A percentile compares a stretch with the other conserved stretches of the same genome.
Evolutionary conservation across 768 basidiomycete species (phyloP).

Genomic region (Exidia glandulosa): DNA sequence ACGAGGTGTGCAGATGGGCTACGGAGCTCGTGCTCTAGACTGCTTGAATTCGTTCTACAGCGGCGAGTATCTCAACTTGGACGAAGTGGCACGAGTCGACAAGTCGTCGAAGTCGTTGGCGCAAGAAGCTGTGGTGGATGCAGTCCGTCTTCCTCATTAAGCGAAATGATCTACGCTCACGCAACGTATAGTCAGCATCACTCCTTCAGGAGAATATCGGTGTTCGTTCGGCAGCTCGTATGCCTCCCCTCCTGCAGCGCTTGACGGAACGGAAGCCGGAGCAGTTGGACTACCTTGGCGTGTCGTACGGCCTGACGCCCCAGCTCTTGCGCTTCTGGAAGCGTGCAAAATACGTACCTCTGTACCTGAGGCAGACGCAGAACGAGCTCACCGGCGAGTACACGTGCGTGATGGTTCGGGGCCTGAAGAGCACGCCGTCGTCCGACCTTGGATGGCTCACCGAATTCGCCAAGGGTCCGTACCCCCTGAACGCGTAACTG

Average conservation of each 20-base stretch:
- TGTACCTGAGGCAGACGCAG: conserved; percentile 87
- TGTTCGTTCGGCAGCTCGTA: conserved; percentile 58
- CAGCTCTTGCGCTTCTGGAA: conserved; percentile 88
- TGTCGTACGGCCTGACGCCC: conserved; percentile 89
- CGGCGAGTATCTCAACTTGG: conserved; percentile 82
- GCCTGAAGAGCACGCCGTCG: conserved; percentile 56
- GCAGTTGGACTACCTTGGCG: conserved; percentile 84
- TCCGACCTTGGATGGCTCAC: conserved; percentile 69
- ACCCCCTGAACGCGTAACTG: not conserved
- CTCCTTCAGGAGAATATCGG: conserved; percentile 72
- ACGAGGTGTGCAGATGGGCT: conserved; percentile 84
- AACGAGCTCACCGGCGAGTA: conserved; percentile 96
- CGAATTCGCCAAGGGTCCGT: conserved; percentile 76
- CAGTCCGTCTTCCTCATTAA: conserved; percentile 24
- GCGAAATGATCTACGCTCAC: not conserved
- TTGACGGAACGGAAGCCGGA: conserved; percentile 87
- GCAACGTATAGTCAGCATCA: conserved; percentile 27
- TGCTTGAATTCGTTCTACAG: conserved; percentile 84
- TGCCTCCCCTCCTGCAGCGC: conserved; percentile 90
- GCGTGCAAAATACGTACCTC: conserved; percentile 77
- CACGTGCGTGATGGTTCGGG: conserved; percentile 89
- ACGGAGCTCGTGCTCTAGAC: conserved; percentile 81
- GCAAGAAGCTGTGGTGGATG: conserved; percentile 38
- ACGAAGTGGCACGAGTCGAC: conserved; percentile 43
- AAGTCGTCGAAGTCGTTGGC: conserved; percentile 46